Evolutionary conservation across 2,329 filamentous ascomycete genomes (phyloP), one percentile per base, ranked within the genome.

Genomic region (Ophiostoma angusticollis): DNA sequence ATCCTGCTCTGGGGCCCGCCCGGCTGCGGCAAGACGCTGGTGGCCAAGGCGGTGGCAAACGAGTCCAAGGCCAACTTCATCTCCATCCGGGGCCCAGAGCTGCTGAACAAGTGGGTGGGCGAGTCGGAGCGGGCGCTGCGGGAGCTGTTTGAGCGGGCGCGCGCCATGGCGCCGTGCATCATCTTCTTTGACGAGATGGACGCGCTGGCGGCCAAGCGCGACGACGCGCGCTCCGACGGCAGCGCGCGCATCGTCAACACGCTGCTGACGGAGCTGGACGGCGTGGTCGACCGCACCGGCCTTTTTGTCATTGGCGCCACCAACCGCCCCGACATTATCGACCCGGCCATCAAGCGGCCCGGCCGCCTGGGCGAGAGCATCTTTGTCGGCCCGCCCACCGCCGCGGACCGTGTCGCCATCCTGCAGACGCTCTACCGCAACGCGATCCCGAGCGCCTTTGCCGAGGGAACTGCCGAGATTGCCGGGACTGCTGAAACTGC

Each of bases 51-150:
- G 4, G 86, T 95, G 5, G 91, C 91, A 40, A 93, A 93, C 57
- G 86, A 94, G 56, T 87, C 83, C 7, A 85, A 89, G 57, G 91
- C 91, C 34, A 96, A 94, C 59, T 98, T 98, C 65, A 98, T 98
- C 59, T 86, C 85, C 37, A 85, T 98, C 60, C 95, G 95, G 59
- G 91, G 91, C 0, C 91, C 91, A 0, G 91, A 98, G 57, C 68
- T 98, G 9, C 72, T 98, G 32, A 96, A 96, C 67, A 98, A 96
- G 60, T 98, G 89, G 56, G 87, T 98, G 9, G 91, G 91, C 49
- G 91, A 98, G 60, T 93, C 84, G 6, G 91, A 98, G 61, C 80
- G 89, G 9, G 84, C 87, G 1, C 82, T 98, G 2, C 78, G 91
- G 17, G 85, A 93, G 56, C 81, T 96, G 0, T 98, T 98, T 59